Evolutionary conservation across 352 stramenopile genomes (phyloP).

Genomic region (Phytophthora crassamura): DNA sequence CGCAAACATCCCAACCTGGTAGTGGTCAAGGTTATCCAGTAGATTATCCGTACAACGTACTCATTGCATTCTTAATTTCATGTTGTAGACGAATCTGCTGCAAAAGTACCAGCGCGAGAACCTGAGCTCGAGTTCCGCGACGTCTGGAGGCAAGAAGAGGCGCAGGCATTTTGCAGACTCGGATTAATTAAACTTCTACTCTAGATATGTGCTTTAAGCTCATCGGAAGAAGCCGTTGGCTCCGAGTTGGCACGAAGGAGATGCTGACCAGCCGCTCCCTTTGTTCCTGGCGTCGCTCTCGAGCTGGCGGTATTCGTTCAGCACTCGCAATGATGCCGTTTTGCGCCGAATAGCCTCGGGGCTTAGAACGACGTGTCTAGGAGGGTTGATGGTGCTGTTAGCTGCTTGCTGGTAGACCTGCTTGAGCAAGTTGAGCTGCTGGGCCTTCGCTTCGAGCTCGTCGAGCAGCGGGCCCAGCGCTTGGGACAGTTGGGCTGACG

Average conservation of each 20-base stretch:
- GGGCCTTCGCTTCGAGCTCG: slow-evolving; percentile 70
- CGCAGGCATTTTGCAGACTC: slow-evolving; percentile 36
- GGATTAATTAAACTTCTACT: slow-evolving; percentile 25
- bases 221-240: slow-evolving; percentile 26
- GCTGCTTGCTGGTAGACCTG: slow-evolving; percentile 65
- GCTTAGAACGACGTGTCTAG: slow-evolving; percentile 55
- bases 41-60: neutral
- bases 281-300: slow-evolving; percentile 54
- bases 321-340: slow-evolving; percentile 66
- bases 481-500: slow-evolving; percentile 48
- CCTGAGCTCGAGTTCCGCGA: slow-evolving; percentile 18
- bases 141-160: slow-evolving; percentile 34
- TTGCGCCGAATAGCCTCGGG: slow-evolving; percentile 67
- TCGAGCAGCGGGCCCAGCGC: slow-evolving; percentile 56
- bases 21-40: neutral
- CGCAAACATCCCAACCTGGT: slow-evolving; percentile 72
- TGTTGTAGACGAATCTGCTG: slow-evolving; percentile 50
- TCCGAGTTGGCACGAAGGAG: slow-evolving; percentile 2
- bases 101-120: slow-evolving; percentile 71
- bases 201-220: slow-evolving; percentile 7
- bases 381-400: slow-evolving; percentile 66
- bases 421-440: slow-evolving; percentile 72
- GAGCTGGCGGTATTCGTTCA: slow-evolving; percentile 75
- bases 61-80: slow-evolving; percentile 1
- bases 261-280: slow-evolving; percentile 31